phyloP scores from a whole-genome alignment of 1,139 yeast species.

The Suhomyces coccinellae region DNA sequence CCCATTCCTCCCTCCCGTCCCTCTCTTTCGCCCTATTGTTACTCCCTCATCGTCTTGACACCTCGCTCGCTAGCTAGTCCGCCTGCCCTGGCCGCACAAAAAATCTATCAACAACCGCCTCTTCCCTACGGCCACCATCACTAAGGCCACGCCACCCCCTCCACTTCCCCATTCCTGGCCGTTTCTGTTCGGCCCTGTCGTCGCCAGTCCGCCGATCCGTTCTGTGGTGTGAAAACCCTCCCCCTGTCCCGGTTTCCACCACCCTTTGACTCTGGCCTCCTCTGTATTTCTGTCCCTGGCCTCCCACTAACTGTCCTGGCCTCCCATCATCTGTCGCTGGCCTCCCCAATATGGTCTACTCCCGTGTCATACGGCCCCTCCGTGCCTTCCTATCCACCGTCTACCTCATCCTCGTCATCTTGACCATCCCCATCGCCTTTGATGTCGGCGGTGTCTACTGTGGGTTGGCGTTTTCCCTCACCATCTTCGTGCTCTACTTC shows the following conservation, averaged over 20 bases:
- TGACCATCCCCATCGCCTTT: conserved; percentile 92
- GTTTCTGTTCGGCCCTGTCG: background rate
- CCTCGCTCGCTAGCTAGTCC: background rate
- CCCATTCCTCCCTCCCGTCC: background rate
- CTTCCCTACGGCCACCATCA: background rate
- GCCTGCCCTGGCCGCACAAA: conserved; percentile 4
- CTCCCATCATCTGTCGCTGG: too few relatives aligned
- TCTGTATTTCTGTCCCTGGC: too few relatives aligned
- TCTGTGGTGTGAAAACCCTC: background rate
- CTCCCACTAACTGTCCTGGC: too few relatives aligned
- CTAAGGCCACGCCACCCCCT: background rate
- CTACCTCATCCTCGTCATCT: conserved; percentile 66
- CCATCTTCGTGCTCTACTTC: conserved; percentile 68
- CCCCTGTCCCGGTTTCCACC: background rate
- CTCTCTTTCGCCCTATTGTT: too few relatives aligned
- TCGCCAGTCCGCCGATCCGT: background rate
- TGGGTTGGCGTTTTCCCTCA: conserved; percentile 83
- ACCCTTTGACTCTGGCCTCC: too few relatives aligned
- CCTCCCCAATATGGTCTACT: background rate
- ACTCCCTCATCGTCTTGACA: too few relatives aligned
- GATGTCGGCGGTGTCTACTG: conserved; percentile 91
- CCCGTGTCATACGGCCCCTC: conserved; percentile 11
- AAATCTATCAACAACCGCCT: conserved; percentile 3
- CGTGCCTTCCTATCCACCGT: conserved; percentile 51
- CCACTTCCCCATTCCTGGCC: background rate